A percentile compares a stretch with the other conserved stretches of the same genome.
Evolutionary conservation across 768 basidiomycete species (phyloP).

Genomic region (Lentinula aciculospora): DNA sequence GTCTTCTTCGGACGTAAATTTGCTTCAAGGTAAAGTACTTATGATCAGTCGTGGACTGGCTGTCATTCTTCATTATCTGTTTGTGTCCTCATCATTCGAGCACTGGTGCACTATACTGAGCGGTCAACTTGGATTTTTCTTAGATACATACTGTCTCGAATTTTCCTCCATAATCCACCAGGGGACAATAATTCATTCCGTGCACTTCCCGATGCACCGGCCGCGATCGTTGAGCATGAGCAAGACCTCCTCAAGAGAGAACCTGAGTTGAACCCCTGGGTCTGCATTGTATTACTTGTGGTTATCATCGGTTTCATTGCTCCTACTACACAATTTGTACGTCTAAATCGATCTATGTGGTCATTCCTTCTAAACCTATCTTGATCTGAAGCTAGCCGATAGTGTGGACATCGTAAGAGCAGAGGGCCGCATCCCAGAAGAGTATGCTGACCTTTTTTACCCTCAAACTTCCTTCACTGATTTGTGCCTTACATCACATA

Average conservation of each 20-base stretch:
- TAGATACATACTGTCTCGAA: constrained; percentile 66
- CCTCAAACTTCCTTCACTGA: neutral
- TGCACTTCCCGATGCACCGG: constrained; percentile 37
- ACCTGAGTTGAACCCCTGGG: constrained; percentile 59
- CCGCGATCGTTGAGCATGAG: constrained; percentile 34
- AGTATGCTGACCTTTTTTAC: constrained; percentile 33
- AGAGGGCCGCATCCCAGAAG: constrained; percentile 35
- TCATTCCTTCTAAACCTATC: neutral
- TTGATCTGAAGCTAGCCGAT: constrained; percentile 46
- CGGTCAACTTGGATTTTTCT: neutral
- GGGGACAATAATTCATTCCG: constrained; percentile 46
- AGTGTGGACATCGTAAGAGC: constrained; percentile 52
- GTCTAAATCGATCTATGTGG: constrained; percentile 11
- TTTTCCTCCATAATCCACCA: constrained; percentile 69
- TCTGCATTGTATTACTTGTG: constrained; percentile 47
- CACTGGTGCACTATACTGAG: neutral
- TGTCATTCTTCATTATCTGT: constrained; percentile 57
- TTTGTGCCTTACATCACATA: neutral
- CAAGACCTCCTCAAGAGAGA: constrained; percentile 27
- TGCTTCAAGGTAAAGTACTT: constrained; percentile 41
- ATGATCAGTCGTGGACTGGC: constrained; percentile 62
- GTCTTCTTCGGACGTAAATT: constrained; percentile 13
- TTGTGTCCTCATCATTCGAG: constrained; percentile 15
- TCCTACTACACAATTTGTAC: constrained; percentile 64
- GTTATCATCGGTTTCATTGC: constrained; percentile 58